Base-by-base conservation (phyloP, 768 basidiomycete species). In the Hydnomerulius pinastri region DNA sequence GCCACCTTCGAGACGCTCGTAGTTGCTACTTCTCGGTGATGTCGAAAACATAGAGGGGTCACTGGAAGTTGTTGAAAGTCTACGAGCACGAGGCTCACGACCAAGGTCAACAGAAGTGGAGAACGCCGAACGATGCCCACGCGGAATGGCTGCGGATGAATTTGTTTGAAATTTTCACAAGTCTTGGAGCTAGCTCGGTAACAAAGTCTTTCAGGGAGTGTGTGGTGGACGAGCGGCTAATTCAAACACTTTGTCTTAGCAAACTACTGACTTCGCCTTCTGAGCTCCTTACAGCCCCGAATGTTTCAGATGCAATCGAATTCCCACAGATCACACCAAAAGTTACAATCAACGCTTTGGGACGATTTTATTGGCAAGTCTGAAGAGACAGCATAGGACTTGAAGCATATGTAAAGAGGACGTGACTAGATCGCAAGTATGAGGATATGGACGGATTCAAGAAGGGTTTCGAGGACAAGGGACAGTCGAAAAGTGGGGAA, bases 1-100 rank as follows among this genome's bases (percentile, higher is more conserved):
- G 13, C 83, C 83, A 30, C 78, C 76, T 60, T 85, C 83, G 32
- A 85, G 75, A 24, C 82, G 77, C 49, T 84, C 82, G 62, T 82
- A 85, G 63, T 75, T 73, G 57, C 64, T 69, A 54, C 61, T 76
- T 30, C 74, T 68, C 8, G 80, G 71, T 7, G 71, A 68, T 12
- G 53, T 51, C 28, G 59, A 18, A 33, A 58, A 51, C 62, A 70
- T 68, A 32, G 58, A 30, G 6, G 29, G 8, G 28, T 43, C 52
- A 44, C n/a, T n/a, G n/a, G 48, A 38, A 15, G 52, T 37, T 21
- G 47, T 49, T 28, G 39, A 17, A 5, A 43, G 18, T 6, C 50
- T 47, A 21, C 53, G 61, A 51, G 55, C 63, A 59, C 68, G 62
- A 55, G 62, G 52, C 52, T 58, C 54, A 17, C 45, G 48, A 18